Base-by-base conservation (phyloP, 176 grass and related monocot species). In the Ensete glaucum region DNA sequence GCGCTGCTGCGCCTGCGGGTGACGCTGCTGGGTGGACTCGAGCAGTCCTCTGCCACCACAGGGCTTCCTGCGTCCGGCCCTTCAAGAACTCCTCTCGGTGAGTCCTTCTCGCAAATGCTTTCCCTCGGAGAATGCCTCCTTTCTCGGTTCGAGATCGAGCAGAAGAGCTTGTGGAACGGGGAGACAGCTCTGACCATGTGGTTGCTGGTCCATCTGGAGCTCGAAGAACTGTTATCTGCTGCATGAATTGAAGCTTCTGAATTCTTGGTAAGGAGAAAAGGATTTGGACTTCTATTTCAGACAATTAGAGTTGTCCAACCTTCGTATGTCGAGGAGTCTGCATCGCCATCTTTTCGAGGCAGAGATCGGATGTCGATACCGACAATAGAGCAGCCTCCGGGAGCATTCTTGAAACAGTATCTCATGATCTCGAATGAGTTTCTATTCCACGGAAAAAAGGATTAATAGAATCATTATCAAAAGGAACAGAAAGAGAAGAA, bases 391-490 rank as follows among this genome's bases (percentile, higher is more conserved):
- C 90, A 99, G 67, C 62, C 83, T 77, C 74, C 83, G 0, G 95
- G 90, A 69, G 90, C 80, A 85, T 91, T 78, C 74, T 83, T 82
- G 69, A 89, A 89, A 70, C 95, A 94, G 78, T 99, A 85, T 29
- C 60, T 99, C 62, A 81, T 80, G 59, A 84, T 90, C 82, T 94
- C 86, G 49, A 84, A 91, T 43, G 85, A 84, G 58, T 69, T 91
- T 82, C 95, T 99, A 56, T 15, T 52, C 10, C 43, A 59, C 73
- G 17, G 1, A 49, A 11, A 12, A 76, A 64, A 62, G n/a, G 10
- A 56, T 73, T 19, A n/a, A n/a, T n/a, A 21, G 24, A 68, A 52
- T 71, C 59, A 10, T 77, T 34, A 48, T 69, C 9, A 29, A 16
- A 27, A 53, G 66, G 53, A 67, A 21, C 59, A 16, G 80, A 17